phyloP scores from a whole-genome alignment of 2,329 filamentous ascomycete species.

The Mollisiaceae sp. region DNA sequence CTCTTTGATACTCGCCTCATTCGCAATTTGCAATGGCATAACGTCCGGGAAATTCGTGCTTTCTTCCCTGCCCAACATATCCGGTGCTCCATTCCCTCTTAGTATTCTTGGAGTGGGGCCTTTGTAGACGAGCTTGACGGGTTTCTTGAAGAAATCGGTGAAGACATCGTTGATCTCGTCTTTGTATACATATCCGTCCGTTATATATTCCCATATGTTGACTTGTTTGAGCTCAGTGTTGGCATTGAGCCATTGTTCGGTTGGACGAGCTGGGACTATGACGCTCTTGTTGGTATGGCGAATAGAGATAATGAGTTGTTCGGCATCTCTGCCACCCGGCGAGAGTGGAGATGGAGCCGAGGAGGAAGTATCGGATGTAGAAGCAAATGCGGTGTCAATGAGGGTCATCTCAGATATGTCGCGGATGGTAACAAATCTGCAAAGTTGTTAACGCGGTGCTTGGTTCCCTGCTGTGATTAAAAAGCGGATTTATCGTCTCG shows the following conservation, averaged over 20 bases:
- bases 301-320: conserved; percentile 55
- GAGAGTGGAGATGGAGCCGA: conserved; percentile 5
- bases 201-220: conserved; percentile 63
- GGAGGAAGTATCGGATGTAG: conserved; percentile 13
- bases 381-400: conserved; percentile 58
- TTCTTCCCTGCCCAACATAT: conserved; percentile 58
- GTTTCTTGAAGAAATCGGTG: conserved; percentile 58
- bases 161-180: conserved; percentile 57
- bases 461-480: no score
- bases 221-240: conserved; percentile 57
- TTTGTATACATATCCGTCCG: conserved; percentile 61
- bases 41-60: conserved; percentile 64
- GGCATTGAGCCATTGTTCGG: conserved; percentile 54
- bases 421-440: conserved; percentile 66
- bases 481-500: no score
- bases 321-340: conserved; percentile 41
- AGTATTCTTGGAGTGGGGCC: conserved; percentile 61
- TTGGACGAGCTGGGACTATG: conserved; percentile 60
- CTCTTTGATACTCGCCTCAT: conserved; percentile 60
- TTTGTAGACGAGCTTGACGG: conserved; percentile 65
- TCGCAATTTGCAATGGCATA: conserved; percentile 60
- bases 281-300: conserved; percentile 47
- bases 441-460: neutral
- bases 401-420: conserved; percentile 65
- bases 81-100: conserved; percentile 58